Percentiles rank a stretch among this genome's conserved stretches.
phyloP scores from a whole-genome alignment of 192 early-diverging fungal genomes.

The Podila minutissima region DNA sequence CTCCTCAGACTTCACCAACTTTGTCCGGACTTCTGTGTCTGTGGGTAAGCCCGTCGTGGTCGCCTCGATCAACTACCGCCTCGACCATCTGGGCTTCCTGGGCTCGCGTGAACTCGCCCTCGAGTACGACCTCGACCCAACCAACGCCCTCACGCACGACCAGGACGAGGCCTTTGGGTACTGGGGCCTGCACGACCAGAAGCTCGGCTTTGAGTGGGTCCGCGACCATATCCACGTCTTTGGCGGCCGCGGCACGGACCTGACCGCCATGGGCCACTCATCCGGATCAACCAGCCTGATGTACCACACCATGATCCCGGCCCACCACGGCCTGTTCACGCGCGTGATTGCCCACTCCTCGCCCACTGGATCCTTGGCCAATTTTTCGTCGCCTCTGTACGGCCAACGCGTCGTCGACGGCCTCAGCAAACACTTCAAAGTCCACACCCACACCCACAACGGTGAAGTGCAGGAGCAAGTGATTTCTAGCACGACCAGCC shows the following conservation, averaged over 20 bases:
- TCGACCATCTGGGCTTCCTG: slow-evolving; percentile 42
- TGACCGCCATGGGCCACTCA: slow-evolving; percentile 25
- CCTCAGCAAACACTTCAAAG: slow-evolving; percentile 8
- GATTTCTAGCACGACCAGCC: too few relatives aligned
- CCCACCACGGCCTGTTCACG: slow-evolving; percentile 27
- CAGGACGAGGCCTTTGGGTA: slow-evolving; percentile 31
- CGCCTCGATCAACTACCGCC: slow-evolving; percentile 31
- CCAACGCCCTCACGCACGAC: not conserved
- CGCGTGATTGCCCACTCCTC: slow-evolving; percentile 20
- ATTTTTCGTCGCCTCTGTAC: slow-evolving; percentile 1
- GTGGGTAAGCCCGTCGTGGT: slow-evolving; percentile 23
- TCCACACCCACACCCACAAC: too few relatives aligned
- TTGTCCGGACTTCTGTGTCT: slow-evolving; percentile 15
- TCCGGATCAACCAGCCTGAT: slow-evolving; percentile 13
- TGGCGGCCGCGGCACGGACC: slow-evolving; percentile 8
- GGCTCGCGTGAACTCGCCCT: slow-evolving; percentile 14
- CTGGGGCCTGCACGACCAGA: slow-evolving; percentile 62
- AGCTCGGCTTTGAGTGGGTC: slow-evolving; percentile 59
- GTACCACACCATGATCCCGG: slow-evolving; percentile 12
- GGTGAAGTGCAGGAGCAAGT: too few relatives aligned
- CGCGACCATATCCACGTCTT: slow-evolving; percentile 35
- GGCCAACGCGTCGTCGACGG: slow-evolving; percentile 17
- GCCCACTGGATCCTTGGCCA: slow-evolving; percentile 8
- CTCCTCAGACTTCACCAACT: slow-evolving; percentile 8
- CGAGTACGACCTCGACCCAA: too few relatives aligned